Conservation (phyloP, 768 basidiomycete species). For the Tephrocybe sp. region DNA sequence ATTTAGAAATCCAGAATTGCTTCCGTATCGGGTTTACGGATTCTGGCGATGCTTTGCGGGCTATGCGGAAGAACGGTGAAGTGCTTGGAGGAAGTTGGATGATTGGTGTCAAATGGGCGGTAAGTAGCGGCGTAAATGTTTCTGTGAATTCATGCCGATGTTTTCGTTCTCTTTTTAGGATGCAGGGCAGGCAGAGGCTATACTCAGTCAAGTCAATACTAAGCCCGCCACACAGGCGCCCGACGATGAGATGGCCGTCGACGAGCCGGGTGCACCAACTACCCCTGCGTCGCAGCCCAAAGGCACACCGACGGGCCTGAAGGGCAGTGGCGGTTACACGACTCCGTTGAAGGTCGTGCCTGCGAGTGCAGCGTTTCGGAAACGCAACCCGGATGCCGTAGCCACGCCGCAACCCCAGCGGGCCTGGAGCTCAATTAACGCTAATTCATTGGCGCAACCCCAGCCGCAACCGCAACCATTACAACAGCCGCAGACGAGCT, state of each 20-base stretch:
- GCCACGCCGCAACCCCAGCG: slow-evolving; percentile 27
- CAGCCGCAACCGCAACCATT: slow-evolving; percentile 10
- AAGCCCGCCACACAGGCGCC: slow-evolving; percentile 14
- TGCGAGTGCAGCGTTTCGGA: slow-evolving; percentile 69
- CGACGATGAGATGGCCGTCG: slow-evolving; percentile 45
- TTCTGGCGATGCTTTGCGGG: slow-evolving; percentile 71
- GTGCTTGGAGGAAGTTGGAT: slow-evolving; percentile 73
- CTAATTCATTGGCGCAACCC: slow-evolving; percentile 10
- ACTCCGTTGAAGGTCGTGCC: slow-evolving; percentile 75
- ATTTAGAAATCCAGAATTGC: slow-evolving; percentile 72
- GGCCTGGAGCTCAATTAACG: slow-evolving; percentile 19
- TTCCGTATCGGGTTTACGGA: slow-evolving; percentile 76
- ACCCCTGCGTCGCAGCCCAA: slow-evolving; percentile 15
- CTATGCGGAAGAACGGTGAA: slow-evolving; percentile 82
- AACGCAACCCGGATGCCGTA: slow-evolving; percentile 24
- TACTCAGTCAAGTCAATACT: slow-evolving; percentile 41
- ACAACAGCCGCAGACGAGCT: slow-evolving; percentile 20
- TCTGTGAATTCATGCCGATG: slow-evolving; percentile 1
- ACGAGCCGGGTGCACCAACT: slow-evolving; percentile 28
- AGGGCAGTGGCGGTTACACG: slow-evolving; percentile 47
- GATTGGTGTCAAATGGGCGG: slow-evolving; percentile 86
- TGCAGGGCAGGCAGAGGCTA: slow-evolving; percentile 51
- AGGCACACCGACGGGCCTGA: slow-evolving; percentile 7
- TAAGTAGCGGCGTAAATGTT: slow-evolving; percentile 37
- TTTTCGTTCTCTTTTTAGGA: slow-evolving; percentile 41